Evolutionary conservation across 805 yeast genomes (phyloP).

Genomic region (Lachancea sp.): DNA sequence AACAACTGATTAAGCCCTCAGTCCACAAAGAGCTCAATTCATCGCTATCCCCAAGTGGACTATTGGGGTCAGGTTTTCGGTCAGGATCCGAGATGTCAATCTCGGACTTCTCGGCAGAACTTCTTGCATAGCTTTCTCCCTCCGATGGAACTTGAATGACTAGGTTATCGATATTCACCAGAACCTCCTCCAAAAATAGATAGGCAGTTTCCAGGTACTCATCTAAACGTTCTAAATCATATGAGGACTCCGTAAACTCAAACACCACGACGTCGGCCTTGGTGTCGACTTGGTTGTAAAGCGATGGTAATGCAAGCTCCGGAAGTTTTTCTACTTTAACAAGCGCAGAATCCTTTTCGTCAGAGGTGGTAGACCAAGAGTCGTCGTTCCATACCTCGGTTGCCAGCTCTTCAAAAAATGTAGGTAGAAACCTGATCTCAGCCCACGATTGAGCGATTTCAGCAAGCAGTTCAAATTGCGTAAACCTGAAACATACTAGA

Average conservation of each 20-base stretch:
- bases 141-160: constrained; percentile 13
- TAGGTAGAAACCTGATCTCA: constrained; percentile 17
- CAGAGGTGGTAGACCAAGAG: neutral
- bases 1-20: constrained; percentile 67
- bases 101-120: constrained; percentile 1
- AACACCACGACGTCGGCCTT: constrained; percentile 21
- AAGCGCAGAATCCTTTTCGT: neutral
- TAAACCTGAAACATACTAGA: constrained; percentile 22
- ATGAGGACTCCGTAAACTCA: constrained; percentile 19
- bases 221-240: constrained; percentile 22
- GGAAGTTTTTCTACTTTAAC: constrained; percentile 14
- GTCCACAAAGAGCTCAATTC: constrained; percentile 31
- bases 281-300: constrained; percentile 18
- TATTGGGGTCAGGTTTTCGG: constrained; percentile 2
- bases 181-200: constrained; percentile 21
- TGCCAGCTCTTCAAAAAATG: constrained; percentile 15
- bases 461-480: constrained; percentile 16
- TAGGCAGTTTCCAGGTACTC: constrained; percentile 24
- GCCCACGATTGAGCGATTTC: constrained; percentile 9
- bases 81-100: constrained; percentile 6
- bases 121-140: constrained; percentile 1
- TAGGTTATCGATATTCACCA: constrained; percentile 18
- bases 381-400: constrained; percentile 12
- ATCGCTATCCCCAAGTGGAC: constrained; percentile 14
- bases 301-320: constrained; percentile 16